These are phyloP conservation scores for Echinosophora koreensis DNA, from an alignment of 306 rosid species.

Conservation along the genomic window DNA sequence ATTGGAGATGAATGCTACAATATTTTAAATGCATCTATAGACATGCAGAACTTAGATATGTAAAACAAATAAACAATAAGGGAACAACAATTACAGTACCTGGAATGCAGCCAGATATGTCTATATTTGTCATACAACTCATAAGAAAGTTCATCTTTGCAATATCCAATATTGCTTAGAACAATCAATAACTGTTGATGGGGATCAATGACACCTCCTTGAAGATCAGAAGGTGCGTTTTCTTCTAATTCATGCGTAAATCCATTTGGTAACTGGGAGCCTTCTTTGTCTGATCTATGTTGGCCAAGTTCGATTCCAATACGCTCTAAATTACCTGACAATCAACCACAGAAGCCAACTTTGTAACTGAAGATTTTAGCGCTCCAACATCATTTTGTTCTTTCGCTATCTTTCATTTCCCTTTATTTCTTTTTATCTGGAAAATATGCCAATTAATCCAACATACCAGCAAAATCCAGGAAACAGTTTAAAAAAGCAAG, in stretches of 20 bases:
- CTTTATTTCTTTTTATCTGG: constrained; percentile 12
- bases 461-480: constrained; percentile 97
- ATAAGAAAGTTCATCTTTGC: constrained; percentile 92
- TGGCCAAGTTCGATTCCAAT: constrained; percentile 78
- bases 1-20: constrained; percentile 23
- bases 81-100: constrained; percentile 55
- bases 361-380: constrained; percentile 40
- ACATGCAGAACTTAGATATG: background rate
- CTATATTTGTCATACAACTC: constrained; percentile 85
- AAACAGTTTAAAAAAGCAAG: constrained; percentile 93
- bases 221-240: constrained; percentile 57
- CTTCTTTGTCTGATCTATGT: constrained; percentile 65
- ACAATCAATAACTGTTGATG: constrained; percentile 82
- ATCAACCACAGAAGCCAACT: constrained; percentile 43
- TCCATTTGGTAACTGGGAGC: constrained; percentile 73
- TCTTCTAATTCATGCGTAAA: constrained; percentile 70
- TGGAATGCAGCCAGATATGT: constrained; percentile 85
- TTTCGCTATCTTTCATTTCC: constrained; percentile 25
- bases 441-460: constrained; percentile 37
- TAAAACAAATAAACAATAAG: background rate
- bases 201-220: constrained; percentile 72
- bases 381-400: constrained; percentile 20
- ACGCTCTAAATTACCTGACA: constrained; percentile 80
- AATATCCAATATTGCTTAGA: constrained; percentile 93
- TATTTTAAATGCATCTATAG: constrained; percentile 1